Percentiles rank a stretch among this genome's conserved stretches.
Evolutionary conservation across 2,329 filamentous ascomycete genomes (phyloP).

Genomic region (Ascochyta viciae-villosae): DNA sequence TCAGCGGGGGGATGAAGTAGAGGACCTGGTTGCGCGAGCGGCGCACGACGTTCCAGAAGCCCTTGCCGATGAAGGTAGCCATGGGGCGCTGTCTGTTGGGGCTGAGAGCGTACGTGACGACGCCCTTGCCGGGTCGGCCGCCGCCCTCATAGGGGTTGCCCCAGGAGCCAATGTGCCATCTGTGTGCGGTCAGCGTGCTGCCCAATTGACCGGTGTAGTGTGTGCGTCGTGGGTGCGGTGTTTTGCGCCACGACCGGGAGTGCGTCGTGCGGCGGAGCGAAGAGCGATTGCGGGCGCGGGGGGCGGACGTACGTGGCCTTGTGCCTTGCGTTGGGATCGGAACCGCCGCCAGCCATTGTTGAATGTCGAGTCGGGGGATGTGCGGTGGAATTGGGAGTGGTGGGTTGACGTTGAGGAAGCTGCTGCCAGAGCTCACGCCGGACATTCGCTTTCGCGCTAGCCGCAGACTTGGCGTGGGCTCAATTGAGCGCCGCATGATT

Average conservation of each 20-base stretch:
- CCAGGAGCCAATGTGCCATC: slow-evolving; percentile 49
- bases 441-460: slow-evolving; percentile 6
- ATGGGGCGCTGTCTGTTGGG: slow-evolving; percentile 89
- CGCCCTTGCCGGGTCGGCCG: slow-evolving; percentile 63
- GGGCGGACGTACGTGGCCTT: slow-evolving; percentile 40
- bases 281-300: slow-evolving; percentile 16
- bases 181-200: slow-evolving; percentile 28
- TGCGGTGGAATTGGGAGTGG: slow-evolving; percentile 29
- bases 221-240: slow-evolving; percentile 8
- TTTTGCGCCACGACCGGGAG: slow-evolving; percentile 12
- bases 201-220: slow-evolving; percentile 8
- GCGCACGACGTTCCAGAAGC: slow-evolving; percentile 95
- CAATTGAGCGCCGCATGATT: slow-evolving; percentile 5
- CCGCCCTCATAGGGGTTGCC: slow-evolving; percentile 50
- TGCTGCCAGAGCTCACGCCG: slow-evolving; percentile 24
- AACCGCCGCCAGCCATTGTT: slow-evolving; percentile 43
- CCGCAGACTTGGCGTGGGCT: slow-evolving; percentile 4
- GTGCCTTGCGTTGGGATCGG: slow-evolving; percentile 32
- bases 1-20: slow-evolving; percentile 82
- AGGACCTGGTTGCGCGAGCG: slow-evolving; percentile 85
- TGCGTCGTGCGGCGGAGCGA: slow-evolving; percentile 12
- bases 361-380: slow-evolving; percentile 18
- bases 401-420: slow-evolving; percentile 28
- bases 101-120: slow-evolving; percentile 76
- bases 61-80: slow-evolving; percentile 77